A percentile compares a stretch with the other conserved stretches of the same genome.
Conservation (phyloP, 345 rosid genomes). For the Linum lewisii region DNA sequence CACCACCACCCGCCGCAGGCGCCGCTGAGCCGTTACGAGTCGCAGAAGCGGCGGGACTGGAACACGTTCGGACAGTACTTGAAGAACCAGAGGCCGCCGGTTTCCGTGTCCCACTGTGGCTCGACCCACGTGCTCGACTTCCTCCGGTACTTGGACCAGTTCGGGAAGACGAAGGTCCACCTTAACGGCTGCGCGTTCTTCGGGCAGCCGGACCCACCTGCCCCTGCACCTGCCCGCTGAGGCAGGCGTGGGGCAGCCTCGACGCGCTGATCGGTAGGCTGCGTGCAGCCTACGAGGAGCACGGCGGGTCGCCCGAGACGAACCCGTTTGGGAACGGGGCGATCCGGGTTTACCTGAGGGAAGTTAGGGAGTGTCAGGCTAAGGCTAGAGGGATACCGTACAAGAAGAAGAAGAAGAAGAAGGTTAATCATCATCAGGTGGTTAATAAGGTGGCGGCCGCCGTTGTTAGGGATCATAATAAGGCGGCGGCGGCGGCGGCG, state of each 20-base stretch:
- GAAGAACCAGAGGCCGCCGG: conserved; percentile 1
- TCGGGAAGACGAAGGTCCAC: neutral
- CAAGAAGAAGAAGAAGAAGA: neutral
- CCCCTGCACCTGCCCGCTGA: neutral
- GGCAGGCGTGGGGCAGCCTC: neutral
- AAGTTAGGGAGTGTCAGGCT: neutral
- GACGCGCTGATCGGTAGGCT: neutral
- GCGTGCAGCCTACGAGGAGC: neutral
- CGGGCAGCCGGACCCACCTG: neutral
- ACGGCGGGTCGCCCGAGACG: neutral
- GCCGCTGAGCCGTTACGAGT: neutral
- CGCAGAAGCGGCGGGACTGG: neutral
- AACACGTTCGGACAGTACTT: neutral
- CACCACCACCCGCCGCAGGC: neutral
- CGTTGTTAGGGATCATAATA: neutral
- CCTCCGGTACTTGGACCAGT: neutral
- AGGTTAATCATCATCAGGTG: neutral
- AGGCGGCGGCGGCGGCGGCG: neutral
- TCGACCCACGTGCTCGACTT: neutral
- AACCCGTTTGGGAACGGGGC: neutral
- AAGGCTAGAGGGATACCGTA: neutral
- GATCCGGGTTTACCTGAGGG: neutral
- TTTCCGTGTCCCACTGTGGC: neutral
- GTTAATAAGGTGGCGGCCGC: neutral
- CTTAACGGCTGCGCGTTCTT: neutral